These are phyloP conservation scores for Fennellomyces sp. DNA, from an alignment of 371 early-diverging fungal species.

Conservation along the genomic window DNA sequence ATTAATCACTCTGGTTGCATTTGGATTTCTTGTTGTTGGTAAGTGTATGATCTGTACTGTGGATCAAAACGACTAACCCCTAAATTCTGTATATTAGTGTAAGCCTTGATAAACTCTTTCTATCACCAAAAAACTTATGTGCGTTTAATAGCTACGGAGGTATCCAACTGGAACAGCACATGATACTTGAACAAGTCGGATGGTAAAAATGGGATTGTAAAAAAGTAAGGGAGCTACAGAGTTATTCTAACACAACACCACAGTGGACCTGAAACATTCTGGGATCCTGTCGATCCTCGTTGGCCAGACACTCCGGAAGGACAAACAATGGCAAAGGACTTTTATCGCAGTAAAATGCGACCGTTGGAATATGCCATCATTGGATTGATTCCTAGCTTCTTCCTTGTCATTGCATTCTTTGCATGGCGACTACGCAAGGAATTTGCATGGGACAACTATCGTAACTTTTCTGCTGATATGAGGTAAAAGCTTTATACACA, in stretches of 20 bases:
- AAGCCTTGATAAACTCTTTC: not conserved
- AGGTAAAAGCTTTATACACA: conserved; percentile 20
- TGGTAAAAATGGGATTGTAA: conserved; percentile 30
- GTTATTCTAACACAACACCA: too few relatives aligned
- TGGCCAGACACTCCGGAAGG: conserved; percentile 28
- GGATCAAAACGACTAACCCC: too few relatives aligned
- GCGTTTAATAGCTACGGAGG: conserved; percentile 39
- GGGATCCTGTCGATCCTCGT: conserved; percentile 32
- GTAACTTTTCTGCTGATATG: conserved; percentile 53
- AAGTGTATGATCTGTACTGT: not conserved
- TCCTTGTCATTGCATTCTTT: conserved; percentile 37
- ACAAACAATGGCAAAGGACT: conserved; percentile 28
- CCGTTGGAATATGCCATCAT: conserved; percentile 55
- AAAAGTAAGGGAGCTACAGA: too few relatives aligned
- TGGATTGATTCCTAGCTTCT: conserved; percentile 50
- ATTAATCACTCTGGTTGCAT: conserved; percentile 37
- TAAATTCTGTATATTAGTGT: not conserved
- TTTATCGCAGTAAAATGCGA: conserved; percentile 38
- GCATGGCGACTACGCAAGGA: conserved; percentile 49
- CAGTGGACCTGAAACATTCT: conserved; percentile 22
- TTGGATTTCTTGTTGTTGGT: conserved; percentile 52
- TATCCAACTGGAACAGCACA: conserved; percentile 53
- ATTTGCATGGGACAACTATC: conserved; percentile 59
- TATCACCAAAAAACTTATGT: not conserved
- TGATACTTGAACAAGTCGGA: conserved; percentile 49